Conservation (phyloP, 495 filamentous ascomycete genomes). For the Xylaria sp. region DNA sequence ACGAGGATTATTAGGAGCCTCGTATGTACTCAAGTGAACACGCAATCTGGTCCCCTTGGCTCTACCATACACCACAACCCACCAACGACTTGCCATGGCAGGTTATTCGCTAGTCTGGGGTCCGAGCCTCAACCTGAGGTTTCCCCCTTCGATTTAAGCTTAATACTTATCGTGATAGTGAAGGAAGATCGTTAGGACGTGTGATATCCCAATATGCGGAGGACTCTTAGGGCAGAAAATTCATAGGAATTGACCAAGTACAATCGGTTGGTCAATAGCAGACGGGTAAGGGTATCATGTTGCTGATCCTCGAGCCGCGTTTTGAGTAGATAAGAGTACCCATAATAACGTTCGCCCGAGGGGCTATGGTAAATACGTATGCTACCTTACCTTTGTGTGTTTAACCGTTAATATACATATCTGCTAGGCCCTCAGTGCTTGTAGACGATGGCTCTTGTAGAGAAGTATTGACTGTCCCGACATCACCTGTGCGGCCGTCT, state of each 20-base stretch:
- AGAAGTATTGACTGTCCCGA: neutral
- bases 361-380: neutral
- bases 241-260: neutral
- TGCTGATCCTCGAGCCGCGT: neutral
- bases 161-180: too few relatives aligned
- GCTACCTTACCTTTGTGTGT: neutral
- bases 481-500: neutral
- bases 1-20: neutral
- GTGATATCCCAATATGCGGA: neutral
- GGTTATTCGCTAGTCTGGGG: neutral
- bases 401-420: neutral
- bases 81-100: neutral
- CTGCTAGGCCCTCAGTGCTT: neutral
- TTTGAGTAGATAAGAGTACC: neutral
- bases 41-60: neutral
- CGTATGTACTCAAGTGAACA: neutral
- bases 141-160: neutral
- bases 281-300: neutral
- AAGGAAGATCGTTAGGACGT: too few relatives aligned
- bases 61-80: neutral
- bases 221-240: neutral
- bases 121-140: neutral
- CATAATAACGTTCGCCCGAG: neutral
- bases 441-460: neutral
- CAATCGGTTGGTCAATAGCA: neutral